A percentile compares a stretch with the other conserved stretches of the same genome.
phyloP scores from a whole-genome alignment of 257 asterid species.

The Plantago ovata region DNA sequence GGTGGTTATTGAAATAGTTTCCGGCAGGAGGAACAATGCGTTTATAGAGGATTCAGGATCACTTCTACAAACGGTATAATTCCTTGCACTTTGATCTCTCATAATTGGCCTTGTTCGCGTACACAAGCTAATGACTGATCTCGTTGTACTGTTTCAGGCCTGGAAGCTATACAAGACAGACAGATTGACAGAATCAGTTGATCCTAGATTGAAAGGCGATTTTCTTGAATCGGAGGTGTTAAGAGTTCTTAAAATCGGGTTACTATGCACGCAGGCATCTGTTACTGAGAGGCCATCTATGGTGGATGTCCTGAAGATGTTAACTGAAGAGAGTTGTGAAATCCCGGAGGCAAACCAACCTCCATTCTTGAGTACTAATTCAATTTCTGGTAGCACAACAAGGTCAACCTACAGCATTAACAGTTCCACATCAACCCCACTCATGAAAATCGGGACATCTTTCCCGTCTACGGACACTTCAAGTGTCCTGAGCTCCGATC shows the following conservation, averaged over 20 bases:
- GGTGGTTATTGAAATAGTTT: slow-evolving; percentile 74
- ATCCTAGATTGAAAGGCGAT: slow-evolving; percentile 40
- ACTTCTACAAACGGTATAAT: slow-evolving; percentile 66
- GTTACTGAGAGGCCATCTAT: slow-evolving; percentile 76
- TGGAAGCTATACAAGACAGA: slow-evolving; percentile 59
- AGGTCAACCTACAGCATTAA: slow-evolving; percentile 48
- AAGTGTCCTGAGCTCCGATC: slow-evolving; percentile 59
- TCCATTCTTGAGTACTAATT: slow-evolving; percentile 54
- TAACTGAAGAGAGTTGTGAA: slow-evolving; percentile 38
- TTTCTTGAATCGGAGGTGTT: slow-evolving; percentile 51
- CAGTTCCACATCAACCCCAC: slow-evolving; percentile 34
- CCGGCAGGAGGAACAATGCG: slow-evolving; percentile 72
- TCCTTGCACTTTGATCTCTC: neutral
- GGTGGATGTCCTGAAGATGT: slow-evolving; percentile 68
- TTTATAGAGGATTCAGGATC: slow-evolving; percentile 61
- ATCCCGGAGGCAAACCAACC: slow-evolving; percentile 79
- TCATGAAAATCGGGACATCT: slow-evolving; percentile 32
- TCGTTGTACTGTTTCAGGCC: slow-evolving; percentile 39
- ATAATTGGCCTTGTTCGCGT: too few relatives aligned
- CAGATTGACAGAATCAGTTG: slow-evolving; percentile 55
- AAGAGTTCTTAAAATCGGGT: slow-evolving; percentile 56
- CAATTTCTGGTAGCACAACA: slow-evolving; percentile 35
- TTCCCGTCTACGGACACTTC: slow-evolving; percentile 49
- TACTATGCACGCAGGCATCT: slow-evolving; percentile 79
- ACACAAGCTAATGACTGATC: neutral